Evolutionary conservation across 169 alveolate species (phyloP), one percentile per base, ranked within the genome.

Genomic region (Plasmodium malariae): DNA sequence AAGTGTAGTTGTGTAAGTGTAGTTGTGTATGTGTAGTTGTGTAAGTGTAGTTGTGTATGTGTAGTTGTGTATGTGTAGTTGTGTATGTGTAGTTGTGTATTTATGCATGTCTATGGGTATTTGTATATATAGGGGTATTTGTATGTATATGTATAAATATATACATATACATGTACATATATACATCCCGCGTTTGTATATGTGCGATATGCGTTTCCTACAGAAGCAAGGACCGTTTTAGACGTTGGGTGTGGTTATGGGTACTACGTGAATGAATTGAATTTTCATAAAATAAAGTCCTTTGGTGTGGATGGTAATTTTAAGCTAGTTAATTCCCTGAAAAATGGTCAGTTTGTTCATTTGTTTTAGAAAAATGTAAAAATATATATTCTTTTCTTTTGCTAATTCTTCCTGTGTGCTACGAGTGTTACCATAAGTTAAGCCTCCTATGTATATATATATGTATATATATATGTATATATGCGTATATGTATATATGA

Each of bases 241-340:
- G 90, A 80, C 21, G 45, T 80, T 12, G 90, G 90, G 14, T 80
- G 90, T 49, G 90, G 90, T 7, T 28, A 65, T 40, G 90, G 90
- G 11, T 32, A 80, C 28, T 80, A 80, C 28, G 90, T 80, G 24
- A 80, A 65, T 45, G 90, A 80, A 49, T 80, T 80, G 28, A 80
- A 80, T 55, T 80, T 80, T 48, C 90, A 80, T 59, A 80, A 80
- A 80, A 80, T 80, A 65, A 63, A 32, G 55, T 17, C 90, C n/a
- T 19, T 51, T 17, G 90, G 90, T 6, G 51, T 80, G 12, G 90
- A 80, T 69, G 90, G 90, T 6, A 80, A 80, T 48, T 49, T 19
- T 21, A 80, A 80, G 62, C 90, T 80, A 32, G 70, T 80, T 5
- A 49, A 51, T 49, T 69, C 57, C 12, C 17, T 80, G 51, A 80